Evolutionary conservation across 108 stramenopile genomes (phyloP).

Genomic region (Craspedostauros australis): DNA sequence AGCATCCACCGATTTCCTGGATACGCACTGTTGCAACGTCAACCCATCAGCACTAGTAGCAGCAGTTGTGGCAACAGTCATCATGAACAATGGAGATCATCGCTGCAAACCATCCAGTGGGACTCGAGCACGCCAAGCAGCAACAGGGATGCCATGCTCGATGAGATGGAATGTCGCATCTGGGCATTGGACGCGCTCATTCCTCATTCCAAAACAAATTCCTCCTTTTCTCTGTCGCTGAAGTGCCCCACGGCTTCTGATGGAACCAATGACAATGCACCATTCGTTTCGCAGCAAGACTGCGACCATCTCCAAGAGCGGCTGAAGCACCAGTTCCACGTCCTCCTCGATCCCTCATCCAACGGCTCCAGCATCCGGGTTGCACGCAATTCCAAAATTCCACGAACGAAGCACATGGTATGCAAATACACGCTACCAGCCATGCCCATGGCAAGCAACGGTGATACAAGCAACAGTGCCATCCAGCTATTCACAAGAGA

Average conservation of each 20-base stretch:
- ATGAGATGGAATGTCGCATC: background rate
- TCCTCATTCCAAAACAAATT: constrained; percentile 4
- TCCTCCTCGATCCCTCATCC: background rate
- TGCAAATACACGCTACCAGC: constrained; percentile 7
- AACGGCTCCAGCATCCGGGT: constrained; percentile 6
- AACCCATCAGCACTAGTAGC: background rate
- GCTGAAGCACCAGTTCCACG: background rate
- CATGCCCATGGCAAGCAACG: background rate
- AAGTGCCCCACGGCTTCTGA: no score
- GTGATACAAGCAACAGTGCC: background rate
- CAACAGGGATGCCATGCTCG: background rate
- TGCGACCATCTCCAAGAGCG: no score
- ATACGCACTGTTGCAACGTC: constrained; percentile 41
- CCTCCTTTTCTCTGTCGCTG: no score
- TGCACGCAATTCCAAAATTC: constrained; percentile 7
- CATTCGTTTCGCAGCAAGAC: constrained; percentile 2
- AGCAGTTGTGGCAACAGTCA: background rate
- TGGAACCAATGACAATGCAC: background rate
- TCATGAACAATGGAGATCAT: background rate
- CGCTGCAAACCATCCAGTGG: background rate
- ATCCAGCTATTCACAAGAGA: constrained; percentile 20
- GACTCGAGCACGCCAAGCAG: background rate
- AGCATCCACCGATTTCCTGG: constrained; percentile 64
- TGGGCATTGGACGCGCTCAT: constrained; percentile 14
- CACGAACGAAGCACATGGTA: constrained; percentile 3